phyloP scores from a whole-genome alignment of 192 early-diverging fungal genomes.

The Helicostylum pulchrum region DNA sequence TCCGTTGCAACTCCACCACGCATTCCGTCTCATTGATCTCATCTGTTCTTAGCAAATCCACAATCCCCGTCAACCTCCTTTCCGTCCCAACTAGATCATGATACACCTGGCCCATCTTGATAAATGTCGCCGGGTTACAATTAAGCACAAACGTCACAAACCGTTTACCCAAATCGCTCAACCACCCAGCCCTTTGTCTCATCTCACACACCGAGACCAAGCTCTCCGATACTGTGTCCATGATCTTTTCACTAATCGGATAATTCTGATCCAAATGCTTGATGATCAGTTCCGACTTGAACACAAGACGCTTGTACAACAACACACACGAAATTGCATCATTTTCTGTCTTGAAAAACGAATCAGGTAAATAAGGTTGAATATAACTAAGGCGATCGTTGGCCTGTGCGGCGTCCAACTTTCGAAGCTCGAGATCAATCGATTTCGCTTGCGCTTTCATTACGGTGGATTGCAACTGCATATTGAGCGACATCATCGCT shows the following conservation, averaged over 20 bases:
- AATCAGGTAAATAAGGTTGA: constrained; percentile 77
- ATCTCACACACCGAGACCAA: constrained; percentile 59
- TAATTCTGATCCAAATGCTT: constrained; percentile 67
- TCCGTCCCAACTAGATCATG: constrained; percentile 80
- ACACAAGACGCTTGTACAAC: constrained; percentile 75
- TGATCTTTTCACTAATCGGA: constrained; percentile 55
- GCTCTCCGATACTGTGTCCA: constrained; percentile 45
- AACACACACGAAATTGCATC: constrained; percentile 72
- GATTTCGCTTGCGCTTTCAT: constrained; percentile 85
- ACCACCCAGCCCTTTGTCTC: constrained; percentile 58
- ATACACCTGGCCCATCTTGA: constrained; percentile 67
- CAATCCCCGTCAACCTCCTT: constrained; percentile 68
- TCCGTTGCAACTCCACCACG: constrained; percentile 65
- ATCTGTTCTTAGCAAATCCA: constrained; percentile 76
- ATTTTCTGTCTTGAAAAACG: constrained; percentile 78
- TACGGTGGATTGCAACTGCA: constrained; percentile 76
- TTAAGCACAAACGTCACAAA: constrained; percentile 65
- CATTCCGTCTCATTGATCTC: constrained; percentile 68
- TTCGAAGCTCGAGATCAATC: constrained; percentile 87
- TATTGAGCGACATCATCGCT: constrained; percentile 75
- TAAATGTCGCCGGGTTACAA: constrained; percentile 69
- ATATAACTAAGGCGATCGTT: constrained; percentile 63
- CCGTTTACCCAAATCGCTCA: constrained; percentile 65
- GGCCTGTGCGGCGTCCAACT: constrained; percentile 83
- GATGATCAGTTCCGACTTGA: constrained; percentile 77